Percentiles rank a stretch among this genome's conserved stretches.
Evolutionary conservation across 805 yeast genomes (phyloP).

Genomic region (Yueomyces sinensis): DNA sequence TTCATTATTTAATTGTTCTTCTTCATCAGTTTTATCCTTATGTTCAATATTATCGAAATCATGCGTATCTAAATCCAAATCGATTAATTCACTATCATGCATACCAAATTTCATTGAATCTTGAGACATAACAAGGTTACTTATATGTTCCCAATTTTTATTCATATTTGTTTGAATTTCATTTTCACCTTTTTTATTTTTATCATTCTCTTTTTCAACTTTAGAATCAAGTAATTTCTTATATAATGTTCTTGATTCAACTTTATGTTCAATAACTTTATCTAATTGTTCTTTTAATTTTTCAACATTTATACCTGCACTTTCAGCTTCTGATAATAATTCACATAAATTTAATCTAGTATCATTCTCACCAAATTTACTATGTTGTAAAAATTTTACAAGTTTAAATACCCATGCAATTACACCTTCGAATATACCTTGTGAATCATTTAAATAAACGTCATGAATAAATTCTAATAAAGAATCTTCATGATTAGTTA

Average conservation of each 20-base stretch:
- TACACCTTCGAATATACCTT: constrained; percentile 56
- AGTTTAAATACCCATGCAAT: constrained; percentile 64
- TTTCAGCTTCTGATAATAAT: constrained; percentile 9
- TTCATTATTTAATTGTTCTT: constrained; percentile 17
- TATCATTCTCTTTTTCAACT: constrained; percentile 9
- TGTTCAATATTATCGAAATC: constrained; percentile 18
- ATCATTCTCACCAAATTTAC: constrained; percentile 31
- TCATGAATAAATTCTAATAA: constrained; percentile 68
- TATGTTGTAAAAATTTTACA: constrained; percentile 47
- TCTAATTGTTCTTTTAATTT: constrained; percentile 28
- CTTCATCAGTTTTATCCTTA: constrained; percentile 8
- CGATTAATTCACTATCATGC: constrained; percentile 35
- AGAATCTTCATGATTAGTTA: constrained; percentile 59
- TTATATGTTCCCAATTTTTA: constrained; percentile 32
- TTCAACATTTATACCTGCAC: constrained; percentile 14
- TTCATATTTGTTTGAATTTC: constrained; percentile 19
- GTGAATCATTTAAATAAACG: constrained; percentile 65
- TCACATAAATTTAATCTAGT: constrained; percentile 34
- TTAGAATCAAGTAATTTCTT: constrained; percentile 15
- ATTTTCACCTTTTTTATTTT: constrained; percentile 4
- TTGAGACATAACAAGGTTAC: constrained; percentile 29
- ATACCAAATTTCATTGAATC: constrained; percentile 35
- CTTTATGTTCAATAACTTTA: constrained; percentile 25
- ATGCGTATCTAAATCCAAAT: constrained; percentile 23
- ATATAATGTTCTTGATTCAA: constrained; percentile 23